Base-by-base conservation (phyloP, 2,329 filamentous ascomycete genomes). In the Xenosphaeropsis pyriputrescens region DNA sequence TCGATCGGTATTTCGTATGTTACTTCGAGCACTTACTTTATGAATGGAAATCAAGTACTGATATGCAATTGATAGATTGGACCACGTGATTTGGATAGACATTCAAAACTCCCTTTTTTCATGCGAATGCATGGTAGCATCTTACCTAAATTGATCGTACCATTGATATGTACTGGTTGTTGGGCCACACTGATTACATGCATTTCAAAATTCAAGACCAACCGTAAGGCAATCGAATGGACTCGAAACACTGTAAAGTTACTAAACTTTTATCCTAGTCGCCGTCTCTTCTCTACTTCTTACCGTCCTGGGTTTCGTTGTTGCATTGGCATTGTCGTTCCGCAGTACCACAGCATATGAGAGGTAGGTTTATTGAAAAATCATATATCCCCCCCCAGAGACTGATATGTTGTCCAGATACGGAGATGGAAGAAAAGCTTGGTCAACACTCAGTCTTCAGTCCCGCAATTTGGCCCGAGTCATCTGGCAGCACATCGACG, bases 221-320 rank as follows among this genome's bases (percentile, higher is more conserved):
- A 13, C 0, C 36, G 43, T 45, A 44, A 31, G 41, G 17, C n/a
- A 6, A 15, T 32, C 32, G 29, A 35, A 6, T 14, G 3, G 22
- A 16, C 35, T n/a, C 16, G 15, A 26, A 26, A 26, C 12, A 9
- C 8, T 26, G 12, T 26, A 9, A 26, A 26, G 11, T 22, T 14
- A 15, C 22, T 22, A n/a, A 38, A 37, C 29, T 37, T 37, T 38
- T 4, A 5, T 30, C 13, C 13, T 32, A 51, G 45, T 78, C 14
- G 68, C 67, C 34, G 74, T 86, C 44, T 68, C 70, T 52, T 74
- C 67, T n/a, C 67, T 85, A 22, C 64, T 86, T 15, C 65, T 88
- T 38, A 86, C 81, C 1, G 75, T 88, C 37, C 70, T 81, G 33
- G 82, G 82, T 78, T 86, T 88, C 61, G 78, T 88, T 42, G 80